Base-by-base conservation (phyloP, 768 basidiomycete genomes). In the Gymnopilus dilepis region DNA sequence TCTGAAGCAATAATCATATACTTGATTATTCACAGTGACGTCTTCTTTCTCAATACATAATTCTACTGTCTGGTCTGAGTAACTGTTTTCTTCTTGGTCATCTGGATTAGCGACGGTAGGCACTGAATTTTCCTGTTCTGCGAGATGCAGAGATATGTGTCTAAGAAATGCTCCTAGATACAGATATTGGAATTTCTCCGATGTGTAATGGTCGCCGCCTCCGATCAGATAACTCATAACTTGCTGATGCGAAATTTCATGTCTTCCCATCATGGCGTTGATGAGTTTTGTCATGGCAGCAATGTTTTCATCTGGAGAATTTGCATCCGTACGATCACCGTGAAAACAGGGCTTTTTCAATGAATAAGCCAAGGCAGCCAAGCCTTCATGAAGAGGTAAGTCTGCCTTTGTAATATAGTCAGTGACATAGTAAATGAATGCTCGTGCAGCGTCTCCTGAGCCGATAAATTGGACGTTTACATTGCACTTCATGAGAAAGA, bases 381-480 rank as follows among this genome's bases (percentile, higher is more conserved):
- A 9, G 22, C 42, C 42, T 19, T 19, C 42, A 43, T 19, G 42
- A 3, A 43, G 4, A 6, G 42, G 42, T 4, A 43, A n/a, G 6
- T 19, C n/a, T 4, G 8, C 6, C 17, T 43, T 43, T 6, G 42
- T 43, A 8, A 43, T n/a, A 11, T 43, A 43, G 22, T 43, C 42
- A 2, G 42, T 43, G 6, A 43, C 42, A n/a, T 43, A 43, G 17
- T 30, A 52, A 1, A 77, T 3, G 13, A 51, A 51, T 3, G 50
- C 50, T 15, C 28, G 19, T 6, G 50, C 50, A 6, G 50, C 50
- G 28, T 51, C 50, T 7, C 50, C 50, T 6, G 50, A 51, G 2
- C 50, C 50, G 4, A 51, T 26, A 51, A 51, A 51, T 28, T 51
- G 19, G 30, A 51, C 19, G n/a, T 51, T 30, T 26, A 33, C 30